Base-by-base conservation (phyloP, 257 asterid species). In the Penstemon eatonii region DNA sequence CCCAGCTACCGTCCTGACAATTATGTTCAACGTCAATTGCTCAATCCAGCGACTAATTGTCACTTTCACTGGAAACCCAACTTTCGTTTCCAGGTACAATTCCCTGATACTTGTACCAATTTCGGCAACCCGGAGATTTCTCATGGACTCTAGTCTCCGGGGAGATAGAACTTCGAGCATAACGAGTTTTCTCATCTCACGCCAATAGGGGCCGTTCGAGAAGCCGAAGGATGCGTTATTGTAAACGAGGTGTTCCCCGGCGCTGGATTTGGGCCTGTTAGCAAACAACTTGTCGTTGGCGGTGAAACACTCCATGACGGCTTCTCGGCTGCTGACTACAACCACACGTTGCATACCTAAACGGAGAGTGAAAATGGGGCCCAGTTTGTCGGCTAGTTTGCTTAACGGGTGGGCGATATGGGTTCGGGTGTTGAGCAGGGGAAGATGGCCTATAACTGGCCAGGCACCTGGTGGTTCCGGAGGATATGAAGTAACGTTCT, bases 381-480 rank as follows among this genome's bases (percentile, higher is more conserved):
- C 93, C 51, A 78, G 51, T 75, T 71, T 64, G 43, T 84, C 87
- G 5, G 91, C 83, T 40, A 84, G 11, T 62, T 60, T n/a, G 64
- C 60, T 33, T 80, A 63, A 5, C 12, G 68, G 46, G 56, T 63
- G 68, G 8, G 68, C 56, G 5, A 63, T 9, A 33, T 63, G 67
- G 40, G 43, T 49, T 12, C 25, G 46, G 25, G 69, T 69, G 8
- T 61, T 62, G 4, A 84, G 81, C 9, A 68, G 54, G 45, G 50
- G 87, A 36, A 87, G 82, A 69, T 87, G 94, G 75, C 94, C 94
- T 13, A 87, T 66, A 7, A 84, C 3, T 6, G 94, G 94, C 94
- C 83, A 80, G 8, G 78, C 78, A 5, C 90, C 88, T 5, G 79
- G 58, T 39, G 83, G 71, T 60, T 82, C 78, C 5, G 90, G 94